These are phyloP conservation scores for Coemansia sp. DNA, from an alignment of 192 early-diverging fungal genomes.

Conservation along the genomic window DNA sequence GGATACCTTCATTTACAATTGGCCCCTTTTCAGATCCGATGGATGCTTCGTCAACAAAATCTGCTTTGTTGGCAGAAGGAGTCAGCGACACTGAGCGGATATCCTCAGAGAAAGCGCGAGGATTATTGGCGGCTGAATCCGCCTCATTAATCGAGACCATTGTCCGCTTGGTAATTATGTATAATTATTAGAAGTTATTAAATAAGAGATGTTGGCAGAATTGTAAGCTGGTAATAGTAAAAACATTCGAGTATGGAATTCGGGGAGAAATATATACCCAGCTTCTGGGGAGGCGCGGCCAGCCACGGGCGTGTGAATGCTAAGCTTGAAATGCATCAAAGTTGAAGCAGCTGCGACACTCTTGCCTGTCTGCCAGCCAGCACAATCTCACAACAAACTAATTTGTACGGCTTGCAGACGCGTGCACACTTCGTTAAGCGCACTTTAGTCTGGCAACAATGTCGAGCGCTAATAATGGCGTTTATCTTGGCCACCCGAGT, in stretches of 20 bases:
- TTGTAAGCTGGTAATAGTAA: not conserved
- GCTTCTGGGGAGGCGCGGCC: not conserved
- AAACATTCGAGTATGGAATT: not conserved
- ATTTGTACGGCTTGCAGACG: conserved; percentile 2
- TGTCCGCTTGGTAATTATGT: not conserved
- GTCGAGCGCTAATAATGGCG: conserved; percentile 5
- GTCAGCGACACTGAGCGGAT: not conserved
- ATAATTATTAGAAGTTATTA: not conserved
- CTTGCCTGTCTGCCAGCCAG: not conserved
- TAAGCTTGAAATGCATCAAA: not conserved
- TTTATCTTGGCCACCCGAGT: not conserved
- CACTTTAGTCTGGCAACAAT: not conserved
- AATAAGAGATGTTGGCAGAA: not conserved
- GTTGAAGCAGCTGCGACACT: not conserved
- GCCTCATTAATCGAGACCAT: conserved; percentile 2
- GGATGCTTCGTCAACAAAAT: conserved; percentile 4
- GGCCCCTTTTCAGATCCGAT: conserved; percentile 2
- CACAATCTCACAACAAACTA: not conserved
- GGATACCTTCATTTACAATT: not conserved
- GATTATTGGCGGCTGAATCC: not conserved
- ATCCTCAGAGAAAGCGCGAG: not conserved
- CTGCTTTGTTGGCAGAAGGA: not conserved
- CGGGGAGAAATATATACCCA: not conserved
- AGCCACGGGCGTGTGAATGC: conserved; percentile 9
- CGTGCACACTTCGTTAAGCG: not conserved